Percentiles rank a stretch among this genome's conserved stretches.
Evolutionary conservation across 2,329 filamentous ascomycete genomes (phyloP).

Genomic region (Penicillium sp.): DNA sequence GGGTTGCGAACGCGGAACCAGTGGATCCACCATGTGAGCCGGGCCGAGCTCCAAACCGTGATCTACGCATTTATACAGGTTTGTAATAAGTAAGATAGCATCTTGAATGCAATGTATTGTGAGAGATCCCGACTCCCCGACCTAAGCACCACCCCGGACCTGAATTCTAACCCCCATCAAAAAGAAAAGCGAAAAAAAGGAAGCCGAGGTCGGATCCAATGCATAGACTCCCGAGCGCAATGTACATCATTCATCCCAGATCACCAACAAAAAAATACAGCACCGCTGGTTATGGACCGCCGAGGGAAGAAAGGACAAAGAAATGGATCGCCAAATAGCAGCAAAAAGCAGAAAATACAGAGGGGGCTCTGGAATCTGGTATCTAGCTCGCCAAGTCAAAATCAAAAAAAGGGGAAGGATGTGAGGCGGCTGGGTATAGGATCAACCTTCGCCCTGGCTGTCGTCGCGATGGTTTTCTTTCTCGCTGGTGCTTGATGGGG

Average conservation of each 20-base stretch:
- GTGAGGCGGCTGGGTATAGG: not conserved
- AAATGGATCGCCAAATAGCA: conserved; percentile 16
- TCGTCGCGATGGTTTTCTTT: conserved; percentile 31
- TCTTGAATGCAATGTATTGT: conserved; percentile 15
- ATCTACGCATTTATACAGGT: not conserved
- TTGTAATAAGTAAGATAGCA: not conserved
- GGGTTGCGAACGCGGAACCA: conserved; percentile 6
- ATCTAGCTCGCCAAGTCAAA: conserved; percentile 20
- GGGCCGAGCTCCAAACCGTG: not conserved
- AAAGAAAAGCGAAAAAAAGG: conserved; percentile 6
- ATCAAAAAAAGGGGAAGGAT: not conserved
- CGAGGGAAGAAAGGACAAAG: conserved; percentile 8
- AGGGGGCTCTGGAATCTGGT: conserved; percentile 14
- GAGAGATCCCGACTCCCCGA: conserved; percentile 6
- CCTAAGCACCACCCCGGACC: conserved; percentile 8
- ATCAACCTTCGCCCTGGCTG: conserved; percentile 16
- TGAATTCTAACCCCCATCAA: conserved; percentile 10
- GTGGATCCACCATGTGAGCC: conserved; percentile 15
- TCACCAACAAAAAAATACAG: conserved; percentile 10
- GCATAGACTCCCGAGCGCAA: conserved; percentile 27
- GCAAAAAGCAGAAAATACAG: conserved; percentile 9
- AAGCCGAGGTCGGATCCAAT: conserved; percentile 16
- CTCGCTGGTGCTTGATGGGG: conserved; percentile 23
- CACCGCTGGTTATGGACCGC: conserved; percentile 10
- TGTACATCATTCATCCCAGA: conserved; percentile 22